These are phyloP conservation scores for Candida koratica DNA, from an alignment of 805 yeast genomes.

Conservation along the genomic window DNA sequence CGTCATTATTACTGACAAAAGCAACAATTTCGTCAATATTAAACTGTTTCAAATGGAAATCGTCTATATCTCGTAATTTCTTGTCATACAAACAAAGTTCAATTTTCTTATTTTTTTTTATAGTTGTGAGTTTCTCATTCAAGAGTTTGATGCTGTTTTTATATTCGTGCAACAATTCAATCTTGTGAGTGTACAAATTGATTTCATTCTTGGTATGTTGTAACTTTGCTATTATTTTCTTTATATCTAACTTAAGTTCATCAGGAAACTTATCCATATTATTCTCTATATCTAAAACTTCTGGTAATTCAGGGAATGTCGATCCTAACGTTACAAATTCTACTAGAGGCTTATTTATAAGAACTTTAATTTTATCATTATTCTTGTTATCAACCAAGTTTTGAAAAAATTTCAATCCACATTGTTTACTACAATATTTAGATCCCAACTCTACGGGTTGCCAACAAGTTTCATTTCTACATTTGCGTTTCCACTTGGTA, in stretches of 20 bases:
- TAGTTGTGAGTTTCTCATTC: constrained; percentile 31
- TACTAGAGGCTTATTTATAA: constrained; percentile 9
- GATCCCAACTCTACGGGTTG: constrained; percentile 49
- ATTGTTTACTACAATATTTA: constrained; percentile 73
- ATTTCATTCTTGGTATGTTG: constrained; percentile 13
- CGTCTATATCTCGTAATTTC: constrained; percentile 9
- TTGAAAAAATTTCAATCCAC: constrained; percentile 48
- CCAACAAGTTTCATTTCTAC: constrained; percentile 57
- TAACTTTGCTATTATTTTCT: constrained; percentile 17
- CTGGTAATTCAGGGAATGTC: constrained; percentile 42
- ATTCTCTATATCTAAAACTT: constrained; percentile 22
- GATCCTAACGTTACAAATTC: constrained; percentile 26
- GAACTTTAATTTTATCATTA: constrained; percentile 17
- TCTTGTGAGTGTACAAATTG: constrained; percentile 16
- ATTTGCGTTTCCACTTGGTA: constrained; percentile 73
- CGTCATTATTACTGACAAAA: constrained; percentile 2
- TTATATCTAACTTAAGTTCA: constrained; percentile 18
- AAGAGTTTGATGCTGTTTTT: constrained; percentile 35
- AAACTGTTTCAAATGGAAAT: constrained; percentile 2
- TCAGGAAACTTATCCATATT: constrained; percentile 18
- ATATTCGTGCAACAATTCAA: constrained; percentile 23
- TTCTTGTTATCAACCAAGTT: neutral
- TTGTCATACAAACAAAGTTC: constrained; percentile 14
- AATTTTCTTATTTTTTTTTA: constrained; percentile 9
- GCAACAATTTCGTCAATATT: constrained; percentile 5